Evolutionary conservation across 73 alveolate species (phyloP), one percentile per base, ranked within the genome.

Genomic region (Uronychia binucleata): DNA sequence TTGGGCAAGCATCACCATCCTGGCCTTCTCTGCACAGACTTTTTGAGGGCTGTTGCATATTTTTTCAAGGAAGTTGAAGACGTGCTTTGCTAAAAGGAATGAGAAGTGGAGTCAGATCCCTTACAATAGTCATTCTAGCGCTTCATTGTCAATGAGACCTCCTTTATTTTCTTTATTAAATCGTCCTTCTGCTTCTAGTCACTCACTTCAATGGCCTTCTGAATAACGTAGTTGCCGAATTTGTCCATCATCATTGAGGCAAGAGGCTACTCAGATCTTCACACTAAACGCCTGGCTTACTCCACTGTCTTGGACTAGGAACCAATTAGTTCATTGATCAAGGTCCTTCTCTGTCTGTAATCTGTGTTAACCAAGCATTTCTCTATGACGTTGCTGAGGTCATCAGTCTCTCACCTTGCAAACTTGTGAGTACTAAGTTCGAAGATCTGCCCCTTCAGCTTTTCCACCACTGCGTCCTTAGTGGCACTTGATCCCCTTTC

Each of bases 401-500:
- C 5, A 26, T 67, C 5, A 67, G 14, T 30, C 88, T 5, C 32
- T 67, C 26, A 67, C 78, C 90, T 80, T 0, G 95, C 97, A 81
- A 46, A 87, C 78, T 95, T 95, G 76, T 95, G 96, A 76, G 86
- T 82, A 33, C 95, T 85, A n/a, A 88, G 86, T 30, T 91, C 78
- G 33, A 80, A 59, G 14, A 91, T 87, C 31, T 86, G 75, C 57
- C 80, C 88, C 78, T 79, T 87, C 59, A 96, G 84, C 30, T 88
- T 82, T 59, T 93, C 86, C 79, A 87, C 88, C 31, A 96, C 95
- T n/a, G 88, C 91, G 33, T 90, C 93, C 34, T 90, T 89, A 32
- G 90, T 94, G 34, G 89, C 88, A 13, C 78, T 87, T 32, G 82
- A 82, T 85, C 98, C 96, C 60, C 91, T 91, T 86, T 97, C 99